These are phyloP conservation scores for Calonectria honghensis DNA, from an alignment of 2,329 filamentous ascomycete genomes.

Conservation along the genomic window DNA sequence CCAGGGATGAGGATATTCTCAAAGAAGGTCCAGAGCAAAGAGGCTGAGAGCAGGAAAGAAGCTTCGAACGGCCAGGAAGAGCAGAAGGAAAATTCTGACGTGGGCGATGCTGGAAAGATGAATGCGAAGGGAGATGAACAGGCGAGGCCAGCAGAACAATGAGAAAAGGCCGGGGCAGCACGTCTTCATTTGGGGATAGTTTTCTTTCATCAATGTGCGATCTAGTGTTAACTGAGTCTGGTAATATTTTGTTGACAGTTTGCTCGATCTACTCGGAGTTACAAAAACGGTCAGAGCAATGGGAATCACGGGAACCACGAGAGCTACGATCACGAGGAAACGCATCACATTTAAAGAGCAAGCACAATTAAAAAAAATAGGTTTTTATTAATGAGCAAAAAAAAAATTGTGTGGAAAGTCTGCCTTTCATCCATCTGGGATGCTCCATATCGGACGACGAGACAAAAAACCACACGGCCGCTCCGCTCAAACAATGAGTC, in stretches of 20 bases:
- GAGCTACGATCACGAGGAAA: too few relatives aligned
- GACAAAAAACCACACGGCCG: too few relatives aligned
- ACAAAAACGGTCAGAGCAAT: too few relatives aligned
- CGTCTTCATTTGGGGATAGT: not conserved
- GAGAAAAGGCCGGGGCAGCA: not conserved
- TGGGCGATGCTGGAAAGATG: not conserved
- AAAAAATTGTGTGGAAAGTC: too few relatives aligned
- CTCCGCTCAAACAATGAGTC: too few relatives aligned
- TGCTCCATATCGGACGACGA: too few relatives aligned
- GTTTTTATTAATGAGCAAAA: too few relatives aligned
- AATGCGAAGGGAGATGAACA: not conserved
- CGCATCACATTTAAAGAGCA: too few relatives aligned
- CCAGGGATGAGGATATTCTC: conserved; percentile 55
- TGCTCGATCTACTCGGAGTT: not conserved
- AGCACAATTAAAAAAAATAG: too few relatives aligned
- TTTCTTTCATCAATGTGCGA: not conserved
- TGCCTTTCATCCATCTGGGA: too few relatives aligned
- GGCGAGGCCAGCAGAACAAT: not conserved
- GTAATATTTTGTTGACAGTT: not conserved
- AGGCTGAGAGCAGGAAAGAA: conserved; percentile 36
- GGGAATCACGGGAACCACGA: too few relatives aligned
- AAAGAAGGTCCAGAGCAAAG: conserved; percentile 46
- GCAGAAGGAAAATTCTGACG: not conserved
- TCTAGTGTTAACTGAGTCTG: not conserved
- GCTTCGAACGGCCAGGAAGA: not conserved